Conservation (phyloP, 768 basidiomycete genomes). For the Kwoniella bestiolae region DNA sequence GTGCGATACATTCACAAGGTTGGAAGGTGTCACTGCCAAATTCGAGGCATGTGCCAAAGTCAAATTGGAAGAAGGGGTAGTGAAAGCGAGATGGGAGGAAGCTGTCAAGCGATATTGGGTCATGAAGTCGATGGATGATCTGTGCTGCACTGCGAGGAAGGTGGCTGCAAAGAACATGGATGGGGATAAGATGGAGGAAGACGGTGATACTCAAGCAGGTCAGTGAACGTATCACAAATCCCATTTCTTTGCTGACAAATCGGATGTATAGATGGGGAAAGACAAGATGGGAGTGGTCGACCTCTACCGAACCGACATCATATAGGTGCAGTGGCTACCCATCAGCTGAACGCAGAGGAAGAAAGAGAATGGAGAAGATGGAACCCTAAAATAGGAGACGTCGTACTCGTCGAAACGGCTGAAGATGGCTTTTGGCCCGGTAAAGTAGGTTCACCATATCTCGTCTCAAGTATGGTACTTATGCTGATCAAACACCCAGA, state of each 20-base stretch:
- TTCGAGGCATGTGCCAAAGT: slow-evolving; percentile 42
- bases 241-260: slow-evolving; percentile 7
- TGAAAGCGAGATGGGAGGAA: slow-evolving; percentile 45
- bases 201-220: slow-evolving; percentile 8
- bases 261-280: slow-evolving; percentile 4
- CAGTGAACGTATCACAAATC: background rate
- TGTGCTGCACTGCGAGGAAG: slow-evolving; percentile 32
- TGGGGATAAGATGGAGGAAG: slow-evolving; percentile 20
- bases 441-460: slow-evolving; percentile 33
- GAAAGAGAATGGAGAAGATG: slow-evolving; percentile 44
- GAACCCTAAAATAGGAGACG: slow-evolving; percentile 43
- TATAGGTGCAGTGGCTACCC: slow-evolving; percentile 31
- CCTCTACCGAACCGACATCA: slow-evolving; percentile 28
- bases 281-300: slow-evolving; percentile 18
- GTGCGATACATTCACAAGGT: slow-evolving; percentile 45
- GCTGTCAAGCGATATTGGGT: slow-evolving; percentile 49
- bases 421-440: slow-evolving; percentile 46
- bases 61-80: slow-evolving; percentile 39
- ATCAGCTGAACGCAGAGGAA: slow-evolving; percentile 34
- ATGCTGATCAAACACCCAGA: slow-evolving; percentile 18
- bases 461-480: background rate
- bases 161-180: slow-evolving; percentile 3
- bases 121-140: slow-evolving; percentile 46
- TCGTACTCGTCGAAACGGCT: slow-evolving; percentile 43
- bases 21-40: slow-evolving; percentile 31